These are phyloP conservation scores for Closterium sp. DNA, from an alignment of 139 green algal species.

Conservation along the genomic window DNA sequence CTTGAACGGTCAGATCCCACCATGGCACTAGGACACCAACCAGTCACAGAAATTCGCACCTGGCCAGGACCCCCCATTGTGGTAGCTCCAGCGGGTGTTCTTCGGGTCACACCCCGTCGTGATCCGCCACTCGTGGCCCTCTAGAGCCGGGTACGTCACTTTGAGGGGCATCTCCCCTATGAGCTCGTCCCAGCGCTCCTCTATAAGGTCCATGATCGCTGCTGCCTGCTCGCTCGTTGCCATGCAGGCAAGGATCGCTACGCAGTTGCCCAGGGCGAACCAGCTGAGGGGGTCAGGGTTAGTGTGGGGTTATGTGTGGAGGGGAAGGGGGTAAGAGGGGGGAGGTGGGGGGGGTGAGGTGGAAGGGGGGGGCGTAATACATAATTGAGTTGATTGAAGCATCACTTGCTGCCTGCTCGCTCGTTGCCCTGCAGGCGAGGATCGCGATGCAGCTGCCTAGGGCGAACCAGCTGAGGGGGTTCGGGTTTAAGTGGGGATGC, in stretches of 20 bases:
- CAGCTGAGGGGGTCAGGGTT: neutral
- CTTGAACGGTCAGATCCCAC: too few relatives aligned
- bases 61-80: constrained; percentile 46
- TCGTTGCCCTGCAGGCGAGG: constrained; percentile 11
- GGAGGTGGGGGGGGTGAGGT: neutral
- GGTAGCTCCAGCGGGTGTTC: constrained; percentile 51
- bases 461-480: constrained; percentile 27
- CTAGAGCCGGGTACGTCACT: constrained; percentile 43
- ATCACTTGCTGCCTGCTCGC: constrained; percentile 14
- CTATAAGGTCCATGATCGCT: constrained; percentile 48
- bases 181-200: constrained; percentile 48
- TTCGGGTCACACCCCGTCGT: constrained; percentile 47
- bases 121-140: constrained; percentile 45
- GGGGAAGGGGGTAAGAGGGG: too few relatives aligned
- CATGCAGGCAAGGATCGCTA: constrained; percentile 41
- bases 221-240: constrained; percentile 35
- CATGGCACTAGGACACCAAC: too few relatives aligned
- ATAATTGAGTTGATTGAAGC: too few relatives aligned
- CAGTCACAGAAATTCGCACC: neutral
- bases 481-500: neutral
- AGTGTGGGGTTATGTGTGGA: too few relatives aligned
- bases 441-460: constrained; percentile 49
- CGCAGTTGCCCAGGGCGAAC: constrained; percentile 48
- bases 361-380: too few relatives aligned
- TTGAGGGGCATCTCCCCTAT: constrained; percentile 52